phyloP scores from a whole-genome alignment of 495 filamentous ascomycete genomes.

The Podospora australis region DNA sequence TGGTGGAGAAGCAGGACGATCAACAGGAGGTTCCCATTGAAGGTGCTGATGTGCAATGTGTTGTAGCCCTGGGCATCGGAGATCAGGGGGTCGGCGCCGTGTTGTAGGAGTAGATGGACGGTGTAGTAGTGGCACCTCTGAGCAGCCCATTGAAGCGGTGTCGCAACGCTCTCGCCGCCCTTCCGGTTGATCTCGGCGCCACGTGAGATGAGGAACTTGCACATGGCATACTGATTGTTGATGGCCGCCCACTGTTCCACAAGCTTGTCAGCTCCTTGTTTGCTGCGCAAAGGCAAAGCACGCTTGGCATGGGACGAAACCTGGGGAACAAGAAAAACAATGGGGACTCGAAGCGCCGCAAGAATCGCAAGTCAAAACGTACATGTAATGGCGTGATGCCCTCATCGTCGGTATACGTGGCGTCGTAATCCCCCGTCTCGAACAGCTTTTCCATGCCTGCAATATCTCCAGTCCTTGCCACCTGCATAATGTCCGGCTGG shows the following conservation, averaged over 20 bases:
- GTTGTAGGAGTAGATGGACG: constrained; percentile 66
- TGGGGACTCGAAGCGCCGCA: neutral
- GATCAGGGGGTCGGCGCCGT: constrained; percentile 84
- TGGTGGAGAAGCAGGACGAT: constrained; percentile 82
- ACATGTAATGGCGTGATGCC: constrained; percentile 95
- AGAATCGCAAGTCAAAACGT: constrained; percentile 25
- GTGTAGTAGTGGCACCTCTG: constrained; percentile 87
- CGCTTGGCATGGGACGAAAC: no score
- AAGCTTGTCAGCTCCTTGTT: neutral
- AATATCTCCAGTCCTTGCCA: constrained; percentile 83
- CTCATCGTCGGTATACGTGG: constrained; percentile 77
- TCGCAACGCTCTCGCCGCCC: constrained; percentile 88
- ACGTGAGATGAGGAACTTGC: constrained; percentile 83
- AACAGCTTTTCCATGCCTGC: constrained; percentile 82
- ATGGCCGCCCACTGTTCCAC: constrained; percentile 91
- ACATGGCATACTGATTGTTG: constrained; percentile 94
- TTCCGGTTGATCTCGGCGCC: constrained; percentile 92
- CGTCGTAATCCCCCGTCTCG: constrained; percentile 70
- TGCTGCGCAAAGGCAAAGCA: no score
- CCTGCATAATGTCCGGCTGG: constrained; percentile 90
- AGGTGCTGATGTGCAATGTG: constrained; percentile 90
- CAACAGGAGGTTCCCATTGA: constrained; percentile 92
- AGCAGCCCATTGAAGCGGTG: constrained; percentile 93
- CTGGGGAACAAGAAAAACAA: neutral
- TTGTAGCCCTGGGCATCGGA: constrained; percentile 94